Evolutionary conservation across 192 early-diverging fungal genomes (phyloP).

Genomic region (Coemansia sp.): DNA sequence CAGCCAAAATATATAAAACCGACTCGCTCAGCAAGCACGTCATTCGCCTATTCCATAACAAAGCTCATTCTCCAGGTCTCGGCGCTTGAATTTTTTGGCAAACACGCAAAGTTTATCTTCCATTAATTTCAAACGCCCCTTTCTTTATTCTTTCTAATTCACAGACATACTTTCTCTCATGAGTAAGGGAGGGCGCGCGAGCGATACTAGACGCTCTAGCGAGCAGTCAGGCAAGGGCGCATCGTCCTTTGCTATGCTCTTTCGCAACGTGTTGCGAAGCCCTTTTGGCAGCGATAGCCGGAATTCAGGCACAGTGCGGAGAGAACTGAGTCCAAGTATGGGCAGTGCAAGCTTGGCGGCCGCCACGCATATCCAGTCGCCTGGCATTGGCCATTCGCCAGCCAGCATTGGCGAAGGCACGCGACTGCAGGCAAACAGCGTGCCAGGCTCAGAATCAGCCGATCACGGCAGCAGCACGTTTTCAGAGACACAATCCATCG

Average conservation of each 20-base stretch:
- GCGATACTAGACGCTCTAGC: constrained; percentile 20
- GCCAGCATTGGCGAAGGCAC: constrained; percentile 6
- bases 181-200: constrained; percentile 17
- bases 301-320: background rate
- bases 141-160: background rate
- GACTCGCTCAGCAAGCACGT: background rate
- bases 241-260: constrained; percentile 18
- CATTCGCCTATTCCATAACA: background rate
- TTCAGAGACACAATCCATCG: background rate
- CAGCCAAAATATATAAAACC: background rate
- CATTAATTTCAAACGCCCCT: background rate
- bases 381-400: constrained; percentile 1
- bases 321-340: constrained; percentile 5
- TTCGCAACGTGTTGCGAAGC: constrained; percentile 46
- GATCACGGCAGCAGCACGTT: background rate
- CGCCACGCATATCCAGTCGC: constrained; percentile 4
- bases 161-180: background rate
- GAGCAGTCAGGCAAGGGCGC: constrained; percentile 14
- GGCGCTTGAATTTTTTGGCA: background rate
- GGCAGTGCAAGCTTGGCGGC: background rate
- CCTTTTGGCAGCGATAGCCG: constrained; percentile 31
- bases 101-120: background rate
- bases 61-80: background rate
- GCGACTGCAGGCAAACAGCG: background rate
- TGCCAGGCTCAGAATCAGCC: background rate